These are phyloP conservation scores for Lecanicillium sp. DNA, from an alignment of 2,329 filamentous ascomycete species.

Conservation along the genomic window DNA sequence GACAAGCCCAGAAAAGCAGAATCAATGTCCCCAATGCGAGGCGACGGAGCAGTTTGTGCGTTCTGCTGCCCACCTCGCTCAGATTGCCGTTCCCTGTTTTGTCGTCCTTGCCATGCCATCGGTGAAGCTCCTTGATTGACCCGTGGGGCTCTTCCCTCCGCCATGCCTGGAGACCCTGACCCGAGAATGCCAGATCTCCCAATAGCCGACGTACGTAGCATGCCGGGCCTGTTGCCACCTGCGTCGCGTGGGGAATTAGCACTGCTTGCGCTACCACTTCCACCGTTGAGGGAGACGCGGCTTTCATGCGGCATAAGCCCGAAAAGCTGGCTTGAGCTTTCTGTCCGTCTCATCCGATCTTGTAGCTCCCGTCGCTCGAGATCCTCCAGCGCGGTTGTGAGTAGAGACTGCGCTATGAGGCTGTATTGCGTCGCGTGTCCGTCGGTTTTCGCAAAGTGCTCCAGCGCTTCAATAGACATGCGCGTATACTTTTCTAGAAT, in stretches of 20 bases:
- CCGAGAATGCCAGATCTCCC: background rate
- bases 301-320: conserved; percentile 36
- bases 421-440: conserved; percentile 48
- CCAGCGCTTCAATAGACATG: conserved; percentile 41
- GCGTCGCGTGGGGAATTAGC: conserved; percentile 1
- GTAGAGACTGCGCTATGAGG: conserved; percentile 45
- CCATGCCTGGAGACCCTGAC: too few species aligned
- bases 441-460: conserved; percentile 44
- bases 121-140: background rate
- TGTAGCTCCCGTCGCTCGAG: conserved; percentile 42
- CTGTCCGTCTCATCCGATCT: conserved; percentile 41
- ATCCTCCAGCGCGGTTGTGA: conserved; percentile 39
- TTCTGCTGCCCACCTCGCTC: conserved; percentile 17
- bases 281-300: background rate
- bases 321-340: conserved; percentile 47
- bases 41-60: conserved; percentile 24
- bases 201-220: background rate
- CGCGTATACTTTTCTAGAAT: conserved; percentile 45
- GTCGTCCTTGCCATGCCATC: background rate
- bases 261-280: background rate
- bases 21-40: conserved; percentile 30
- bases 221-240: background rate
- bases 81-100: background rate
- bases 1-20: conserved; percentile 33
- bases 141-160: background rate